Percentiles rank a stretch among this genome's conserved stretches.
Evolutionary conservation across 2,329 filamentous ascomycete species (phyloP).

Genomic region (Geosmithia morbida): DNA sequence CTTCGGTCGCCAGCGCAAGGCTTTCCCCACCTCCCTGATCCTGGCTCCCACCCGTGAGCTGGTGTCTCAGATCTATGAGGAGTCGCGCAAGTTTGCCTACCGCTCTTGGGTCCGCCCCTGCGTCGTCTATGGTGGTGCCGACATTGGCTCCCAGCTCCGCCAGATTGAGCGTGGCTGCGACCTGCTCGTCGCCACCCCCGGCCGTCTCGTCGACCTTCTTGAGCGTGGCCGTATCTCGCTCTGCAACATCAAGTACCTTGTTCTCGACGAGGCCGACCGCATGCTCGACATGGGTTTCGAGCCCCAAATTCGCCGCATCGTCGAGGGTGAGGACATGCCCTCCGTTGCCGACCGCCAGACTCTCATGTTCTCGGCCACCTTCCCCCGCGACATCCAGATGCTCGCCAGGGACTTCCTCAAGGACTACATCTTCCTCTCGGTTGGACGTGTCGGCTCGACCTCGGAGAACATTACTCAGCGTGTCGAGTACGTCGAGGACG

Average conservation of each 20-base stretch:
- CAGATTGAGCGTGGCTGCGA: constrained; percentile 97
- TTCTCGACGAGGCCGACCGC: constrained; percentile 97
- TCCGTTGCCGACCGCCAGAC: constrained; percentile 73
- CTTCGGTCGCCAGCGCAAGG: constrained; percentile 92
- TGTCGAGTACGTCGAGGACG: constrained; percentile 93
- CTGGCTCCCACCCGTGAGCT: constrained; percentile 95
- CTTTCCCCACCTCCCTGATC: constrained; percentile 90
- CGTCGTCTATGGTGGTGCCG: constrained; percentile 97
- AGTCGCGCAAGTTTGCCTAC: constrained; percentile 96
- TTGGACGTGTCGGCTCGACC: constrained; percentile 94
- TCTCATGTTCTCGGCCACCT: constrained; percentile 99
- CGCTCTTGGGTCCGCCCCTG: constrained; percentile 97
- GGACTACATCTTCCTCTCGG: constrained; percentile 98
- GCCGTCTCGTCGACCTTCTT: constrained; percentile 93
- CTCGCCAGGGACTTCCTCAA: constrained; percentile 96
- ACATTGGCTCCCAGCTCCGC: constrained; percentile 94
- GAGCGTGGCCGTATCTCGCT: constrained; percentile 97
- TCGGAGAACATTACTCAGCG: constrained; percentile 99
- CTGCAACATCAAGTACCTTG: constrained; percentile 96
- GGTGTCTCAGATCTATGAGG: constrained; percentile 96
- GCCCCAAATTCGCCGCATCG: constrained; percentile 96
- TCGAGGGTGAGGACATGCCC: constrained; percentile 98
- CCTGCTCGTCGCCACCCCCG: constrained; percentile 90
- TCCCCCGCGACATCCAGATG: constrained; percentile 98
- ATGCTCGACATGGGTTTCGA: constrained; percentile 99